Evolutionary conservation across 2,329 filamentous ascomycete genomes (phyloP), one percentile per base, ranked within the genome.

Genomic region (Clonostachys sp.): DNA sequence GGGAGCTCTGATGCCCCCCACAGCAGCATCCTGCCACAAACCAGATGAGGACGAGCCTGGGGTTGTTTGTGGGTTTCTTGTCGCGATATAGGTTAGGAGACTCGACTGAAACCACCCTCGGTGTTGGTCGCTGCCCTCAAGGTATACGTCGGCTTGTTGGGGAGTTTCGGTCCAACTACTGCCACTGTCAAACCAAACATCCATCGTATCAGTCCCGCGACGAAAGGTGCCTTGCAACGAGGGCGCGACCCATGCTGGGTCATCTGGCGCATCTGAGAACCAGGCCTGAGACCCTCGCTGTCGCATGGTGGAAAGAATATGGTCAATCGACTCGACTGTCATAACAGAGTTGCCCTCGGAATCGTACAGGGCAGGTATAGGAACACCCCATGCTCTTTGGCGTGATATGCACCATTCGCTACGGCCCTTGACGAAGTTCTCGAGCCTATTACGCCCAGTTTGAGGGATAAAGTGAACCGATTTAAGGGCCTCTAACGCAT

Each of bases 151-250:
- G 1, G 90, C 90, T 20, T 63, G 84, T 30, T 63, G 60, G 9
- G 65, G 56, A 30, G 71, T 73, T 60, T 81, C 75, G 5, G 75
- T 87, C 94, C 94, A 99, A 60, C 90, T 96, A 44, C 88, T 96
- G 6, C 94, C 94, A 55, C 94, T 97, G 64, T 99, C 94, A 57
- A 99, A 99, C 94, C 94, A 99, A 10, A 99, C 94, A 64, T 99
- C 94, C 94, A 99, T 99, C 0, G 94, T 99, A 60, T 99, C 94
- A 41, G 76, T 88, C 13, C 92, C 92, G 52, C 94, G 86, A 43
- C 79, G 74, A 61, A 86, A 94, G 6, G 70, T 61, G 9, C 73
- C 73, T 13, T 75, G 70, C 2, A 96, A 71, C 10, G 80, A 77
- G 6, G 80, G 66, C 3, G 84, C 82, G 34, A 95, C 75, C 92